Percentiles rank a stretch among this genome's conserved stretches.
These are phyloP conservation scores for Neurospora terricola DNA, from an alignment of 495 filamentous ascomycete species.

Conservation along the genomic window DNA sequence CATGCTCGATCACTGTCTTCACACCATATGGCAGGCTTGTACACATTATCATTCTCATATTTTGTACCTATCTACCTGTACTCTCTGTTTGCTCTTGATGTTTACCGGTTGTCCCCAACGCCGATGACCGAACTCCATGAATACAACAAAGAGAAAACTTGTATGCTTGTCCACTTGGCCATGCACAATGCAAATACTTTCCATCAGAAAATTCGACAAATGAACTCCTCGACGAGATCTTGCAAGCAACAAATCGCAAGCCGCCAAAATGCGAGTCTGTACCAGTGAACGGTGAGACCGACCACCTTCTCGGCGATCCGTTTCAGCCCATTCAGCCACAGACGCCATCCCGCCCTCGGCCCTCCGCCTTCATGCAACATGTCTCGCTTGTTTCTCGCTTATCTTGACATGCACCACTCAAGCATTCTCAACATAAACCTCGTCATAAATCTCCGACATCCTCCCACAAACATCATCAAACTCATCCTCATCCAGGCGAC, in stretches of 20 bases:
- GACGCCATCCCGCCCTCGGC: neutral
- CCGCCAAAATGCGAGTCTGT: neutral
- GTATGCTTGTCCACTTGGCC: neutral
- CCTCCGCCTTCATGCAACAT: neutral
- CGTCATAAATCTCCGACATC: conserved; percentile 5
- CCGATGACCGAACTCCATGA: neutral
- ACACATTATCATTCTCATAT: neutral
- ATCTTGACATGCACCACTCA: neutral
- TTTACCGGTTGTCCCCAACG: neutral
- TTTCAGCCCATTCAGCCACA: neutral
- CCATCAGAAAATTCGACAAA: neutral
- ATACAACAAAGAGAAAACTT: neutral
- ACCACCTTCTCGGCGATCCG: neutral
- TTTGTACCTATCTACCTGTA: neutral
- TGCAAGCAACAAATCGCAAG: neutral
- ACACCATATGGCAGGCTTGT: neutral
- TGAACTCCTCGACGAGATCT: neutral
- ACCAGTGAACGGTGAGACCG: neutral
- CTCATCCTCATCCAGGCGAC: neutral
- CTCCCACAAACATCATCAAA: conserved; percentile 5
- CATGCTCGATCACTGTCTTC: neutral
- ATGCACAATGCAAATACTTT: neutral
- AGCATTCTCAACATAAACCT: conserved; percentile 4
- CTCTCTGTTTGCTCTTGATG: neutral
- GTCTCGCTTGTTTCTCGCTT: neutral